A percentile compares a stretch with the other conserved stretches of the same genome.
phyloP scores from a whole-genome alignment of 169 alveolate species.

The Cryptosporidium baileyi region DNA sequence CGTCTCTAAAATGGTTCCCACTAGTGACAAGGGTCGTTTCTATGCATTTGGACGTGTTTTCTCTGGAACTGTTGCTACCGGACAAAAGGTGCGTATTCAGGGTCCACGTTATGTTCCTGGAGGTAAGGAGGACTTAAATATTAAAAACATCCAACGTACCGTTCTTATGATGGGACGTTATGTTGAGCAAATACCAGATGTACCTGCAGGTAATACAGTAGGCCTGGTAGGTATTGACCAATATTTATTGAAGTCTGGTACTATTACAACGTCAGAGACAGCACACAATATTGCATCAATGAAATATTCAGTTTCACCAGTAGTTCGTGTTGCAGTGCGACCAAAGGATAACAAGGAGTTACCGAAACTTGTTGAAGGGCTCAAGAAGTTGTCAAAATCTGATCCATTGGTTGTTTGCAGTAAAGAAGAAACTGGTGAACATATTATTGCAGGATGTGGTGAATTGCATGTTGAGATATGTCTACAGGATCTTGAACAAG shows the following conservation, averaged over 20 bases:
- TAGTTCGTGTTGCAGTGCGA: slow-evolving; percentile 98
- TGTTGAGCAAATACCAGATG: slow-evolving; percentile 95
- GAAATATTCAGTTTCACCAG: slow-evolving; percentile 99
- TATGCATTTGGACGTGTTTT: slow-evolving; percentile 99
- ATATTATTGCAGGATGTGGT: slow-evolving; percentile 99
- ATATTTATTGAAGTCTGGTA: slow-evolving; percentile 95
- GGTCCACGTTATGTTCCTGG: slow-evolving; percentile 99
- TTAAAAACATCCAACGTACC: slow-evolving; percentile 96
- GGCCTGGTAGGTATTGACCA: slow-evolving; percentile 99
- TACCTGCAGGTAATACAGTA: slow-evolving; percentile 99
- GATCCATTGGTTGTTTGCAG: slow-evolving; percentile 98
- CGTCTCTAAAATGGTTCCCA: slow-evolving; percentile 99
- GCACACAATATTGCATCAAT: slow-evolving; percentile 97
- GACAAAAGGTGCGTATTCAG: slow-evolving; percentile 97
- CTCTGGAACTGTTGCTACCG: slow-evolving; percentile 99
- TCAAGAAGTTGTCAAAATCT: slow-evolving; percentile 95
- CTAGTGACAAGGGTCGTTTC: slow-evolving; percentile 98
- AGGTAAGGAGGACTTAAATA: slow-evolving; percentile 93
- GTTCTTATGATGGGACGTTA: slow-evolving; percentile 98
- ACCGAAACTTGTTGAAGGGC: slow-evolving; percentile 98
- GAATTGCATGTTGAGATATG: slow-evolving; percentile 99
- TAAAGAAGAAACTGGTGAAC: slow-evolving; percentile 98
- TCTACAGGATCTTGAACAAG: slow-evolving; percentile 97
- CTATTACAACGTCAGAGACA: slow-evolving; percentile 94
- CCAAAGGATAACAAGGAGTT: slow-evolving; percentile 97